Base-by-base conservation (phyloP, 805 yeast species). In the Candida ortonii region DNA sequence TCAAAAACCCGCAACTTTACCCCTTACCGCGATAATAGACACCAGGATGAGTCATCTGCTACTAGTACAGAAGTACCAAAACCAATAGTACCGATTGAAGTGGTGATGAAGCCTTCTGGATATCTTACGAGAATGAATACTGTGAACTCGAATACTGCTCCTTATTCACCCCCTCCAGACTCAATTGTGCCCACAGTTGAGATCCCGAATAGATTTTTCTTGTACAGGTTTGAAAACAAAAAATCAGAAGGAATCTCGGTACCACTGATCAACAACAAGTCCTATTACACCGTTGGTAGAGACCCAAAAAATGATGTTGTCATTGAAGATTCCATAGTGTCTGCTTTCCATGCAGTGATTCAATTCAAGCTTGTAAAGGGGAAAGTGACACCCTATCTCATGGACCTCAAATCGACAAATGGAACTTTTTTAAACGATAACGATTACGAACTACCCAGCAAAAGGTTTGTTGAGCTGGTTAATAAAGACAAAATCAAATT, bases 401-500 rank as follows among this genome's bases (percentile, higher is more conserved):
- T 57, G 16, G 62, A 59, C 33, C 31, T 57, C 2, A 43, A 38
- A 12, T 57, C 62, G 5, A 52, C 56, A 1, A 53, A 56, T 25
- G 62, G 62, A 4, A 54, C 58, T 3, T 57, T 51, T 36, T 25
- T 59, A 10, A 56, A 59, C 25, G 60, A 49, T 10, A 43, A 34
- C 3, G 30, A 41, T 10, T 30, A 22, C 7, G 55, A 52, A 28
- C 24, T 59, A 3, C 62, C 62, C 3, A 33, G 28, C 1, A 43
- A 42, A 12, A 38, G 56, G 14, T 57, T 32, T 30, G 36, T 59
- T 12, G 55, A 59, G 32, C 38, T 59, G 34, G 38, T 38, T 19
- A 41, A 43, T 30, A 44, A 46, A 8, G 64, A 59, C 32, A 22
- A 43, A 7, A 18, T 59, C 10, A 39, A 41, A 30, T 35, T 59